Evolutionary conservation across 495 filamentous ascomycete species (phyloP), one percentile per base, ranked within the genome.

Genomic region (Acidiella bohemica): DNA sequence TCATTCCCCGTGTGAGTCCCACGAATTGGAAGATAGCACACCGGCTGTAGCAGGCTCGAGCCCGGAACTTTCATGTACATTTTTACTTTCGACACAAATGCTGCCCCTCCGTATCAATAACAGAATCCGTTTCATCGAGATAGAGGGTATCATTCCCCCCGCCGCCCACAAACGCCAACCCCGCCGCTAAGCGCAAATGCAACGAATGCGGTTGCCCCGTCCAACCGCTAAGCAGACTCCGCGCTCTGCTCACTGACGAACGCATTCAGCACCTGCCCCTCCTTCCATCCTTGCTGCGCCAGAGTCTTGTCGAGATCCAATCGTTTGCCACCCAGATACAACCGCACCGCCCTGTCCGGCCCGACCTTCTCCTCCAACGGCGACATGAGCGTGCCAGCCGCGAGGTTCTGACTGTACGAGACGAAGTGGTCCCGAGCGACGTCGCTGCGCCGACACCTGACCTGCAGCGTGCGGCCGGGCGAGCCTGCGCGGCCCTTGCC

Each of bases 321-420:
- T 19, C 87, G 70, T 52, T 72, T 79, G 36, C 86, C 86, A 55
- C 90, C 69, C 54, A 88, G 92, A 27, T 70, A 79, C 20, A 93
- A 70, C 27, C 69, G 72, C 17, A 93, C 62, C 21, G 66, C 70
- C 44, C 71, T 73, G 20, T 60, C 56, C 0, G n/a, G n/a, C n/a
- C 68, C 49, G 17, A 82, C 61, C 66, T 71, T 36, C 32, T 82
- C 73, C 17, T 70, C 67, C 19, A 92, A 54, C 53, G 67, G 76
- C 41, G 66, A 64, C 0, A 74, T 66, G 24, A 93, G 46, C 31
- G 67, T 68, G 20, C 72, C 64, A 4, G 87, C 73, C 31, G 59
- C 70, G 55, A 84, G 74, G 14, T 65, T 62, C 49, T 73, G 75
- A 25, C 66, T 67, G 13, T 85, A 59, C 7, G 51, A 56, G 16